Base-by-base conservation (phyloP, 805 yeast species). In the Cyberlindnera xylosilytica region DNA sequence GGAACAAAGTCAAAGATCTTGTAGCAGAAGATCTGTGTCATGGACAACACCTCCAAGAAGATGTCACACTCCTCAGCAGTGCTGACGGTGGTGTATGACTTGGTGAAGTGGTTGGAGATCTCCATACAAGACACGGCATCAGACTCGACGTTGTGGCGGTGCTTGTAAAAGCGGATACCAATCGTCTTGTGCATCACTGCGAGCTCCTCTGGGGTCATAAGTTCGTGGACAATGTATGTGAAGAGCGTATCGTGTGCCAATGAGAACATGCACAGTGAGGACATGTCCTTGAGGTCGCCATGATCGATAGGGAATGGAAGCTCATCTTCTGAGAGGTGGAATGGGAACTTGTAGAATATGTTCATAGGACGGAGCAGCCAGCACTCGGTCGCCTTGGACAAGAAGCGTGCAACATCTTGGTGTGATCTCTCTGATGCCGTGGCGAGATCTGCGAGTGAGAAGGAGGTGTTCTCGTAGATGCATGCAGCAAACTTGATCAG, bases 291-390 rank as follows among this genome's bases (percentile, higher is more conserved):
- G 6, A 70, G 57, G 20, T 60, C 58, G 1, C 55, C 38, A 4
- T 64, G 62, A 7, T 53, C 52, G 8, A 58, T 46, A 4, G 46
- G 51, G 15, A 60, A 46, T 8, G 61, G 54, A 13, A 55, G 41
- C 9, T 60, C 54, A 4, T 65, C 54, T 6, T 20, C 13, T 2
- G 24, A 16, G 20, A 68, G 47, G 47, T 69, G 69, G 42, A 73
- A 70, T 8, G 80, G 79, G 18, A 73, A 56, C 48, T 75, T 76
- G 52, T 73, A 73, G 46, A 66, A 68, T 2, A 70, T 57, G 20
- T 70, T 65, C 12, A 64, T 53, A 1, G 78, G 75, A 2, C 50
- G 46, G 6, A 76, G 51, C 3, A 73, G 31, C 13, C 58, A 54
- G 11, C 57, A 36, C 20, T 65, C 63, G 11, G 66, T 50, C 15